Evolutionary conservation across 148 eudicot species (phyloP), one percentile per base, ranked within the genome.

Genomic region (Rhododendron ferrugineum): DNA sequence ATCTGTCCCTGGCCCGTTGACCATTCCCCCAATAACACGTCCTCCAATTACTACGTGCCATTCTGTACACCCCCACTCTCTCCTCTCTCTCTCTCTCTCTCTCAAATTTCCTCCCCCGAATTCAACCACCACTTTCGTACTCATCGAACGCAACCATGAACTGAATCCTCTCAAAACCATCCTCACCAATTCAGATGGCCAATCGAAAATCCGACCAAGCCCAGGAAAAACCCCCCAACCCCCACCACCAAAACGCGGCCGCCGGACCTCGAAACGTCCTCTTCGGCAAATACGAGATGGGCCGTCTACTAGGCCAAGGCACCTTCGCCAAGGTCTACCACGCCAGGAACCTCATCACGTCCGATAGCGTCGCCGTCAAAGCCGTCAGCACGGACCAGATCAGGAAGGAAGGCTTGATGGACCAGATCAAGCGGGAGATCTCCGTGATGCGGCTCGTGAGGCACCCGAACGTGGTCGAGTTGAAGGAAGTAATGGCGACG

Each of bases 291-390:
- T 93, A 91, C 78, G 96, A 93, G 88, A 88, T 92, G 89, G 96
- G 96, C 0, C 89, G 89, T 81, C 36, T 88, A 20, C 84, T 93
- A 77, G 96, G 96, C 62, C 90, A 93, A 89, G 96, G 96, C 79
- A 93, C 92, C 13, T 93, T 93, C 75, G 96, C 94, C 16, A 93
- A 93, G 81, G 96, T 93, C 37, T 92, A 92, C 86, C 79, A 90
- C 7, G 92, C 85, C 2, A 90, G 82, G 72, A 89, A 92, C 79
- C 82, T 90, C 8, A n/a, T 2, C 0, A 89, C 94, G 0, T 62
- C 60, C 22, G 79, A 75, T 8, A 40, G 79, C 13, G 79, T 75
- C 26, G 79, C 79, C 13, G 9, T 75, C 1, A 75, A 75, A 37
- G 47, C 44, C 47, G 2, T 75, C 13, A 75, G 9, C 79, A 75